Conservation (phyloP, 306 rosid species). For the Trifolium subterraneum region DNA sequence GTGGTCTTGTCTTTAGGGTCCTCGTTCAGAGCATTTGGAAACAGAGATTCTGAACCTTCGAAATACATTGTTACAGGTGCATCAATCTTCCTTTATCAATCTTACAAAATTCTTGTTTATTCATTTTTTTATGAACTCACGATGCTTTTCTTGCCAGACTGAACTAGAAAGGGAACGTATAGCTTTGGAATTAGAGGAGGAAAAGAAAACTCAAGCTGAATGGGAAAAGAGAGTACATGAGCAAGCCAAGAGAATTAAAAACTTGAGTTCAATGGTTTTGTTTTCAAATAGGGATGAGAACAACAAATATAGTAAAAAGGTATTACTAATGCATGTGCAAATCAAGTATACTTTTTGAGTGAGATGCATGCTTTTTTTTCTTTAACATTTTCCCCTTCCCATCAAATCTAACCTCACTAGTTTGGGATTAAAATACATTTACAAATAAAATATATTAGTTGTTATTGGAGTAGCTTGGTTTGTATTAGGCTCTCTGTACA, state of each 20-base stretch:
- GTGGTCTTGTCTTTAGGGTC: slow-evolving; percentile 62
- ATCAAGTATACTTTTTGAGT: slow-evolving; percentile 21
- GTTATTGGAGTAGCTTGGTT: slow-evolving; percentile 23
- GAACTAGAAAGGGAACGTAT: slow-evolving; percentile 96
- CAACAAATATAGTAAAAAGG: slow-evolving; percentile 73
- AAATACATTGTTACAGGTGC: slow-evolving; percentile 84
- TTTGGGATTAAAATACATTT: slow-evolving; percentile 19
- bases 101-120: slow-evolving; percentile 33
- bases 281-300: slow-evolving; percentile 84
- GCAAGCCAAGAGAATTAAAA: slow-evolving; percentile 92
- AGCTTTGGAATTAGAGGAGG: slow-evolving; percentile 95
- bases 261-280: slow-evolving; percentile 90
- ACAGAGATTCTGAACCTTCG: slow-evolving; percentile 86
- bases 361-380: background rate
- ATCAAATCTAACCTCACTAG: background rate
- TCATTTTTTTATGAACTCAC: slow-evolving; percentile 32
- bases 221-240: slow-evolving; percentile 83
- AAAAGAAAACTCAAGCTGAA: slow-evolving; percentile 89
- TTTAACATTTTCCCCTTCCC: background rate
- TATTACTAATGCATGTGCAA: slow-evolving; percentile 30
- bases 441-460: slow-evolving; percentile 6
- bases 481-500: slow-evolving; percentile 24
- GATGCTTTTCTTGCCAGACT: slow-evolving; percentile 54
- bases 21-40: slow-evolving; percentile 90
- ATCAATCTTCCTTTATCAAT: slow-evolving; percentile 37